A percentile compares a stretch with the other conserved stretches of the same genome.
Conservation (phyloP, 129 eudicot genomes). For the Gnaphalium uliginosum region DNA sequence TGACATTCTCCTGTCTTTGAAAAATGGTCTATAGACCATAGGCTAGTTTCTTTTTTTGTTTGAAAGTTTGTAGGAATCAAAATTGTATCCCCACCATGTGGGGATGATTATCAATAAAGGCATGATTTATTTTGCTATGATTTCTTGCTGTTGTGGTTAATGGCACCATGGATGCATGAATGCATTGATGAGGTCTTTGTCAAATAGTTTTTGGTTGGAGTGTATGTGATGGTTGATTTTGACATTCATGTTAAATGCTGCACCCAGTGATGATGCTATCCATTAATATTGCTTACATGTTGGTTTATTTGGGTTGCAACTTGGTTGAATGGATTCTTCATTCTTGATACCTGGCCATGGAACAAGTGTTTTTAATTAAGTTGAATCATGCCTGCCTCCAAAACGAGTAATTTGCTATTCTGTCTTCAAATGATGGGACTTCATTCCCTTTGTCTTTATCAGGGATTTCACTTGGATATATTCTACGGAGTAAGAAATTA, state of each 20-base stretch:
- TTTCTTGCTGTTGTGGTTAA: neutral
- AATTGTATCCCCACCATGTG: slow-evolving; percentile 28
- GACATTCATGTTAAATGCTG: neutral
- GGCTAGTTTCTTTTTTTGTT: neutral
- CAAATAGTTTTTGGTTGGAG: neutral
- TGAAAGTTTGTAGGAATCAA: slow-evolving; percentile 31
- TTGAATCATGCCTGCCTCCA: no score
- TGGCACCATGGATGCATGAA: neutral
- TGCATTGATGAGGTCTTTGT: neutral
- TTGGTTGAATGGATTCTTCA: no score
- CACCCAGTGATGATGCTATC: neutral
- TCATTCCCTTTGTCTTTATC: no score
- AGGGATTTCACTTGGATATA: no score
- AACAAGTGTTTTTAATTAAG: no score
- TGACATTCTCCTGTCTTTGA: slow-evolving; percentile 36
- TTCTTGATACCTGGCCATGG: no score
- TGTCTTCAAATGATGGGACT: no score
- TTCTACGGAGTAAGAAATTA: no score
- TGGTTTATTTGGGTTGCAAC: no score
- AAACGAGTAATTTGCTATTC: no score
- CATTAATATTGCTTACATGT: no score
- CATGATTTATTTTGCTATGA: slow-evolving; percentile 7
- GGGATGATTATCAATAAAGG: slow-evolving; percentile 22
- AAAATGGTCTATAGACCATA: slow-evolving; percentile 19
- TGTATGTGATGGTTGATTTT: neutral